Conservation (phyloP, 2,329 filamentous ascomycete species). For the Lecanicillium sp. region DNA sequence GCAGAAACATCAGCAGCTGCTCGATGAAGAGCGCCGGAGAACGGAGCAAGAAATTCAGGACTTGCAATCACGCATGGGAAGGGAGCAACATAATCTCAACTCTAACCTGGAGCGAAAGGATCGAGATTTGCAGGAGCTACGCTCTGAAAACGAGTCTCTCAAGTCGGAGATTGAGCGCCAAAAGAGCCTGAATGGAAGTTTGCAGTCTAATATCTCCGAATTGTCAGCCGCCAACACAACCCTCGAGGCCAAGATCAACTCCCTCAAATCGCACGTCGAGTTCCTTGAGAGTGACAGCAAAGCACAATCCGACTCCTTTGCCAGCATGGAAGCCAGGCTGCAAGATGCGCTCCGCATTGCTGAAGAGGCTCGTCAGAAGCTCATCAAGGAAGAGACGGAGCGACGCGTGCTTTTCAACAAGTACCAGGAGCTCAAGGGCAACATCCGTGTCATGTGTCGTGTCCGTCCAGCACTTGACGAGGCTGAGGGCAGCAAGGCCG, state of each 20-base stretch:
- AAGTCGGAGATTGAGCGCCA: constrained; percentile 52
- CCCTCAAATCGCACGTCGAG: constrained; percentile 72
- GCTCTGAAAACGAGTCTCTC: constrained; percentile 34
- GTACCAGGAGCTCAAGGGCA: constrained; percentile 94
- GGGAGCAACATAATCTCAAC: constrained; percentile 43
- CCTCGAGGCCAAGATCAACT: constrained; percentile 67
- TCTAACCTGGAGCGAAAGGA: constrained; percentile 43
- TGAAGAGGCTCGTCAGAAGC: constrained; percentile 65
- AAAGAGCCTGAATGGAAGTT: constrained; percentile 47
- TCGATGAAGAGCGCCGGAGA: constrained; percentile 55
- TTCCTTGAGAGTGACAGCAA: constrained; percentile 87
- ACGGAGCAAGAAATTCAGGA: constrained; percentile 57
- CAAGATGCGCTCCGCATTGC: constrained; percentile 67
- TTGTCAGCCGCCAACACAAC: constrained; percentile 52
- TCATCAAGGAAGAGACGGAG: constrained; percentile 85
- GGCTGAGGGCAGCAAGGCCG: constrained; percentile 57
- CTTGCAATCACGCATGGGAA: constrained; percentile 44
- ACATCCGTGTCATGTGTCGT: constrained; percentile 96
- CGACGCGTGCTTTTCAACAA: constrained; percentile 92
- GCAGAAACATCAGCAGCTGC: constrained; percentile 51
- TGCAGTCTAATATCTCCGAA: constrained; percentile 47
- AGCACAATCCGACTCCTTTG: constrained; percentile 79
- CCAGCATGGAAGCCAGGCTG: constrained; percentile 70
- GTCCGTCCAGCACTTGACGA: constrained; percentile 65
- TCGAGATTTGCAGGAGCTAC: constrained; percentile 41